phyloP scores from a whole-genome alignment of 805 yeast species.

The Saccharomycopsis amapae region DNA sequence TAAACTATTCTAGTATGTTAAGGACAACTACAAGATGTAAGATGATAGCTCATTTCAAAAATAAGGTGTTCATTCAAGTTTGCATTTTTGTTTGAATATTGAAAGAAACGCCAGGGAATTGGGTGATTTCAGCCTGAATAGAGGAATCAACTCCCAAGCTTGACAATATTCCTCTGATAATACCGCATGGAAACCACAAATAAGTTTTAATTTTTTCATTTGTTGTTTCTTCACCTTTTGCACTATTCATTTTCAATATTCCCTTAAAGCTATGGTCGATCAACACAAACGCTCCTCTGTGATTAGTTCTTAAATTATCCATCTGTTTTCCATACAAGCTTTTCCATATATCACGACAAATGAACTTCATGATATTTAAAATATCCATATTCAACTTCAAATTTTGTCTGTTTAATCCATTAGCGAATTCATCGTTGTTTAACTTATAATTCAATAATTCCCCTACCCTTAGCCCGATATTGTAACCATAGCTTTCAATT shows the following conservation, averaged over 20 bases:
- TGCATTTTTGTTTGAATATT: slow-evolving; percentile 50
- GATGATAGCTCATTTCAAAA: no score
- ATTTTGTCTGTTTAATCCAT: slow-evolving; percentile 27
- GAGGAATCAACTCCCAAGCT: slow-evolving; percentile 62
- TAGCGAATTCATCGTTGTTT: slow-evolving; percentile 41
- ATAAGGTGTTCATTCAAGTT: no score
- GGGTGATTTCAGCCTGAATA: slow-evolving; percentile 56
- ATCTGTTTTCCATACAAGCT: slow-evolving; percentile 75
- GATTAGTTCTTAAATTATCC: slow-evolving; percentile 89
- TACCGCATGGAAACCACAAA: slow-evolving; percentile 68
- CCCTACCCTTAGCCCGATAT: slow-evolving; percentile 53
- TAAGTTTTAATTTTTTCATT: slow-evolving; percentile 39
- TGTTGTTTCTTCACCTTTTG: slow-evolving; percentile 38
- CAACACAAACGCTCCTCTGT: slow-evolving; percentile 58
- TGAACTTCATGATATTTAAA: slow-evolving; percentile 80
- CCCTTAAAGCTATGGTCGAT: slow-evolving; percentile 59
- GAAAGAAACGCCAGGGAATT: slow-evolving; percentile 64
- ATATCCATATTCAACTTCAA: slow-evolving; percentile 50
- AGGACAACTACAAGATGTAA: no score
- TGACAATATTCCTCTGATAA: slow-evolving; percentile 63
- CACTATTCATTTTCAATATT: slow-evolving; percentile 44
- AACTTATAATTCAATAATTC: slow-evolving; percentile 31
- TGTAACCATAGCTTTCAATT: slow-evolving; percentile 64
- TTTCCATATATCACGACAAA: slow-evolving; percentile 90
- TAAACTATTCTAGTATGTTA: no score